These are phyloP conservation scores for Ophiocordyceps sinensis DNA, from an alignment of 2,329 filamentous ascomycete genomes.

Conservation along the genomic window DNA sequence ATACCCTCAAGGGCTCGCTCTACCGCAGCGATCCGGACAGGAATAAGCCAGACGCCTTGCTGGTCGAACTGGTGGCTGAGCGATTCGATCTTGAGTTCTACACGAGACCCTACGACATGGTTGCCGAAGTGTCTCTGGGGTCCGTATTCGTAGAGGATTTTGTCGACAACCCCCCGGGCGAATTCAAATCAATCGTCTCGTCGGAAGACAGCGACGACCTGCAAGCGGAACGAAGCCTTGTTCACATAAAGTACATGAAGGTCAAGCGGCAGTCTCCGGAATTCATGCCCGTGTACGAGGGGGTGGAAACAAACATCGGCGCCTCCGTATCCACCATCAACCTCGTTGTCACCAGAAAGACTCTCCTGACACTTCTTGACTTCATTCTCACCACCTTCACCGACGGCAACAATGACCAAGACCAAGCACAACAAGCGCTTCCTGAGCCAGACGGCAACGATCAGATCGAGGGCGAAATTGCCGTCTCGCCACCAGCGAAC, in stretches of 20 bases:
- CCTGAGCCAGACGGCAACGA: constrained; percentile 20
- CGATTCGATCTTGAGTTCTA: constrained; percentile 80
- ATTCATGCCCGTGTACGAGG: constrained; percentile 82
- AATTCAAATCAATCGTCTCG: constrained; percentile 96
- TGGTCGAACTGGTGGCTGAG: constrained; percentile 86
- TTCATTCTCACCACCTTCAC: constrained; percentile 92
- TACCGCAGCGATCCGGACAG: constrained; percentile 75
- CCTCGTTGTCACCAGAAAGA: constrained; percentile 83
- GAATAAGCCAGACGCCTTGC: constrained; percentile 58
- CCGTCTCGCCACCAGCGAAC: constrained; percentile 15
- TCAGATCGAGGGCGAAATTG: constrained; percentile 18
- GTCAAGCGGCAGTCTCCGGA: constrained; percentile 87
- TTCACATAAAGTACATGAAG: constrained; percentile 77
- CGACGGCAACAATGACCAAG: constrained; percentile 33
- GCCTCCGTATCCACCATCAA: constrained; percentile 92
- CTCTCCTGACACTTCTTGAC: constrained; percentile 79
- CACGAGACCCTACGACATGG: constrained; percentile 82
- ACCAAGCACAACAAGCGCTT: constrained; percentile 20
- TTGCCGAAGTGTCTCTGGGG: constrained; percentile 75
- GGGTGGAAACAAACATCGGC: constrained; percentile 85
- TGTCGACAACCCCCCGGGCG: constrained; percentile 72
- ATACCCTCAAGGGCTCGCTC: constrained; percentile 82
- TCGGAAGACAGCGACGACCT: constrained; percentile 62
- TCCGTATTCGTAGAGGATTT: constrained; percentile 88
- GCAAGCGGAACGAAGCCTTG: constrained; percentile 63